phyloP scores from a whole-genome alignment of 2,329 filamentous ascomycete species.

The Verticillium longisporum region DNA sequence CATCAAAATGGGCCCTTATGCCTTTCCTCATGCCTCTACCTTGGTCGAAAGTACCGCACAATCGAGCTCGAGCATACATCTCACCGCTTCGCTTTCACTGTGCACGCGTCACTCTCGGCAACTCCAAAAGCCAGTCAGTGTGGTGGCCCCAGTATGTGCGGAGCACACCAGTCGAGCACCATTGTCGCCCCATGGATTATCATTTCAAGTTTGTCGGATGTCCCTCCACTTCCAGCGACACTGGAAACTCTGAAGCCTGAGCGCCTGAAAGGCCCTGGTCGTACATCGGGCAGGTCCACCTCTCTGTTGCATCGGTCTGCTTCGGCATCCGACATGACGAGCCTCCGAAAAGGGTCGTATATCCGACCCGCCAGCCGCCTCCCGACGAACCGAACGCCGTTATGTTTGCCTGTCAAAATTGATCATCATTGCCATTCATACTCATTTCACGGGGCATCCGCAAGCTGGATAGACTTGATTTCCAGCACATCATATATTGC shows the following conservation, averaged over 20 bases:
- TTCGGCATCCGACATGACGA: background rate
- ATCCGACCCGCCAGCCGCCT: background rate
- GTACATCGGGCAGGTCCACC: background rate
- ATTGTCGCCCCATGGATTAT: background rate
- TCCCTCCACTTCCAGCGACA: background rate
- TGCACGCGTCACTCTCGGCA: background rate
- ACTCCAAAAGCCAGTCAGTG: background rate
- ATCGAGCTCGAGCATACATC: background rate
- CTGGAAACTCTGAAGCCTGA: background rate
- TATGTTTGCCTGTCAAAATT: background rate
- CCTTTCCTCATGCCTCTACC: background rate
- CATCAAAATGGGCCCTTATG: background rate
- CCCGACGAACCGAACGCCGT: background rate
- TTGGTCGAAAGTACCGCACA: no score
- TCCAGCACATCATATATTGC: background rate
- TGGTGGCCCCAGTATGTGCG: background rate
- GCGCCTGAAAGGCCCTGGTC: background rate
- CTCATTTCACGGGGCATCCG: background rate
- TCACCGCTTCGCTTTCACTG: background rate
- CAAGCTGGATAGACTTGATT: background rate
- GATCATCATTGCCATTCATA: background rate
- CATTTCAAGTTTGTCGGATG: background rate
- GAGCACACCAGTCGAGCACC: background rate
- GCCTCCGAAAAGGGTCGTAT: background rate
- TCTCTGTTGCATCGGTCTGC: background rate